phyloP scores from a whole-genome alignment of 1,139 yeast genomes.

The Candida pseudoviswanathii region DNA sequence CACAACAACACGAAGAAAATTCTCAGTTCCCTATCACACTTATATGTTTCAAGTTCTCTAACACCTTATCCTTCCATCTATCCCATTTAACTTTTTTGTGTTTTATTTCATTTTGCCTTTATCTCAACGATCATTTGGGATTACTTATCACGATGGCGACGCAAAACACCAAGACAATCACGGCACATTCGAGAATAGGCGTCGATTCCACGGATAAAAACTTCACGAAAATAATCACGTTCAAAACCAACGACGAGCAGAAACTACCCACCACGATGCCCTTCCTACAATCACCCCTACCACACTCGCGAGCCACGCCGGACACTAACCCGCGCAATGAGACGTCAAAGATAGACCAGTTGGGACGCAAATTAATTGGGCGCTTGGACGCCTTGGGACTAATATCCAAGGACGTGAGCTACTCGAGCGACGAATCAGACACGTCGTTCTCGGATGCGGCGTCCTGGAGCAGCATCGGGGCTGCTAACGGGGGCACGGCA shows the following conservation, averaged over 20 bases:
- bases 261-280: constrained; percentile 8
- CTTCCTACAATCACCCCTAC: constrained; percentile 6
- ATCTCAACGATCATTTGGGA: not conserved
- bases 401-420: not conserved
- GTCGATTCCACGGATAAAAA: constrained; percentile 5
- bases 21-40: not conserved
- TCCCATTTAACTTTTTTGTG: not conserved
- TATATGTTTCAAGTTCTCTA: not conserved
- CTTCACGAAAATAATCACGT: constrained; percentile 9
- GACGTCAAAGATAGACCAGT: constrained; percentile 6
- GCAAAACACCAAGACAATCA: not conserved
- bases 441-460: not conserved
- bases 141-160: not conserved
- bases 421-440: not conserved
- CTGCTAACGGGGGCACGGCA: no score
- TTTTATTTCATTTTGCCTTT: no score
- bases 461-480: not conserved
- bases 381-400: not conserved
- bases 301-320: not conserved
- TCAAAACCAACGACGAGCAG: constrained; percentile 1
- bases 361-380: constrained; percentile 9
- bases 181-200: constrained; percentile 1
- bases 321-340: no score
- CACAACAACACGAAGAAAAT: not conserved
- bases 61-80: no score